Conservation (phyloP, 768 basidiomycete species). For the Suillus americanus region DNA sequence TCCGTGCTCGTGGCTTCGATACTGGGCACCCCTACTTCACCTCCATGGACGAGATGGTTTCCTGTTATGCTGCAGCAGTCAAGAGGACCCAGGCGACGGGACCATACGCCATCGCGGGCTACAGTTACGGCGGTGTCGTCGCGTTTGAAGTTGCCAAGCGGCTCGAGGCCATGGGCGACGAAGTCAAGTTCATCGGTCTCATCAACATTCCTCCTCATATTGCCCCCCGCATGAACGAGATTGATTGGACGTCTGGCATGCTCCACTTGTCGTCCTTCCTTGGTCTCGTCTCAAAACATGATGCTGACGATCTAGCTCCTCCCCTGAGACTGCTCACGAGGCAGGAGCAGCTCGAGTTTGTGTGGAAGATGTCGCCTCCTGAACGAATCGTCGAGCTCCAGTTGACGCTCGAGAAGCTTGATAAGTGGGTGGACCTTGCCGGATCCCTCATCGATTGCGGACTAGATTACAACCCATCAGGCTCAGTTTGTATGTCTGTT, state of each 20-base stretch:
- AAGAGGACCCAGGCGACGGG: conserved; percentile 29
- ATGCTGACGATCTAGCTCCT: conserved; percentile 21
- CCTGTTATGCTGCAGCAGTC: conserved; percentile 30
- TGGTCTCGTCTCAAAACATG: conserved; percentile 31
- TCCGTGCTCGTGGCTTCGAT: conserved; percentile 42
- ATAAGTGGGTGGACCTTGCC: conserved; percentile 30
- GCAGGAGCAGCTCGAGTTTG: conserved; percentile 22
- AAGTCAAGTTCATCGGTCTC: conserved; percentile 34
- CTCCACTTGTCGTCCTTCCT: conserved; percentile 43
- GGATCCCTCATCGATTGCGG: conserved; percentile 32
- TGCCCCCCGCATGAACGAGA: conserved; percentile 40
- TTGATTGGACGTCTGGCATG: conserved; percentile 40
- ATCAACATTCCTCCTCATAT: conserved; percentile 39
- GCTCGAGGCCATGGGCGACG: conserved; percentile 27
- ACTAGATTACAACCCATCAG: conserved; percentile 21
- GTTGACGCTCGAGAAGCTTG: conserved; percentile 23
- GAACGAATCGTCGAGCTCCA: conserved; percentile 30
- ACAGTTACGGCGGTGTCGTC: conserved; percentile 39
- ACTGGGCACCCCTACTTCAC: conserved; percentile 28
- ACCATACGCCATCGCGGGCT: conserved; percentile 36
- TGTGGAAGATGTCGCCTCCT: conserved; percentile 28
- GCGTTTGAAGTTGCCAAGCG: conserved; percentile 37
- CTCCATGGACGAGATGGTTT: conserved; percentile 34
- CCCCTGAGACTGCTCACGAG: conserved; percentile 20
- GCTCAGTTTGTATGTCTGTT: conserved; percentile 27